These are phyloP conservation scores for Pseudocercospora musae DNA, from an alignment of 2,329 filamentous ascomycete species.

Conservation along the genomic window DNA sequence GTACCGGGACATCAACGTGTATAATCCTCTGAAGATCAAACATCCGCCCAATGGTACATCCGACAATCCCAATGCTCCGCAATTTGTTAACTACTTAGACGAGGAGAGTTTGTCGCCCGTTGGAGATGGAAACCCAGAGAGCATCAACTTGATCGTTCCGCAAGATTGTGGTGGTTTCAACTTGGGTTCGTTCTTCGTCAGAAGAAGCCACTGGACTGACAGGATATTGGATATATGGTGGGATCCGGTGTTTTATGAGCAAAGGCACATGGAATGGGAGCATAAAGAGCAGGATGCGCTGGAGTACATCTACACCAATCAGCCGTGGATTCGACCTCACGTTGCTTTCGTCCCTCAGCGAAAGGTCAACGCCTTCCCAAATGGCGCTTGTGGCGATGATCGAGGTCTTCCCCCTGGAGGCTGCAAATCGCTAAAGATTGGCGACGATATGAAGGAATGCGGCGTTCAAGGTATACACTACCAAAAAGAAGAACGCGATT, in stretches of 20 bases:
- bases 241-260: conserved; percentile 96
- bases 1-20: conserved; percentile 94
- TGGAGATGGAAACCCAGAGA: conserved; percentile 73
- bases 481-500: conserved; percentile 77
- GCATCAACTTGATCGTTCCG: conserved; percentile 81
- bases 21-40: conserved; percentile 90
- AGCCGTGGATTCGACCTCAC: conserved; percentile 88
- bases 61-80: conserved; percentile 42
- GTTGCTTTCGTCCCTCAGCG: conserved; percentile 87
- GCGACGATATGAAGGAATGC: conserved; percentile 29
- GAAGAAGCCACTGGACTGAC: conserved; percentile 83
- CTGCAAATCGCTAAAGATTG: conserved; percentile 25
- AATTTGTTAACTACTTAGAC: conserved; percentile 63
- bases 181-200: conserved; percentile 89
- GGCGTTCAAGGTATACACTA: conserved; percentile 66
- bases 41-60: conserved; percentile 64
- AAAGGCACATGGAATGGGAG: conserved; percentile 98
- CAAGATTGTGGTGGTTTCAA: conserved; percentile 98
- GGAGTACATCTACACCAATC: conserved; percentile 84
- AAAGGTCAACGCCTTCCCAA: conserved; percentile 90
- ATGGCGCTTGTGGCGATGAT: conserved; percentile 79
- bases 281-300: conserved; percentile 97
- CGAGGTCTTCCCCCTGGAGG: conserved; percentile 61
- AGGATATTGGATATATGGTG: conserved; percentile 94
- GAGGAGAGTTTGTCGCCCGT: conserved; percentile 65